These are phyloP conservation scores for Polygonum aviculare DNA, from an alignment of 148 eudicot species.

Conservation along the genomic window DNA sequence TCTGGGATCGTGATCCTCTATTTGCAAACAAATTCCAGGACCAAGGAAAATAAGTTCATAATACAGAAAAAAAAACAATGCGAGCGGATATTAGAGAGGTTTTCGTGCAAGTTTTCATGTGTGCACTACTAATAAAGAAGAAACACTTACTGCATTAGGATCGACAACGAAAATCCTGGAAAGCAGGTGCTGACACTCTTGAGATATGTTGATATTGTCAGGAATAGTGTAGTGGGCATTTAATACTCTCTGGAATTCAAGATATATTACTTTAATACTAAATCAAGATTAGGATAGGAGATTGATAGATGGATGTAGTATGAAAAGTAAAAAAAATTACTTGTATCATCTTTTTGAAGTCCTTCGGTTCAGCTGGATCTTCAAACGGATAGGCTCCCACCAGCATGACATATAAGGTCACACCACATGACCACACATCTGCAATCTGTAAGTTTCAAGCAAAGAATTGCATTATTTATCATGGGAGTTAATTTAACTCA, in stretches of 20 bases:
- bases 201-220: conserved; percentile 52
- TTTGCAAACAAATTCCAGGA: conserved; percentile 9
- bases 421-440: conserved; percentile 99
- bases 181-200: conserved; percentile 72
- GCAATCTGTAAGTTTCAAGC: conserved; percentile 54
- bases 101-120: no score
- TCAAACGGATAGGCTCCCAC: conserved; percentile 89
- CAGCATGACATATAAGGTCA: conserved; percentile 90
- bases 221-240: conserved; percentile 79
- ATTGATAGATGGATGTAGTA: neutral
- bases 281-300: neutral
- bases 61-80: neutral
- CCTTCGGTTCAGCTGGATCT: conserved; percentile 84
- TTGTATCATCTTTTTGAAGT: conserved; percentile 75
- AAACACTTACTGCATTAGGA: conserved; percentile 60
- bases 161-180: conserved; percentile 89
- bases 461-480: no score
- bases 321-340: conserved; percentile 18
- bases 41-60: neutral
- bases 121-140: neutral
- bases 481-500: neutral
- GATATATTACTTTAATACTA: neutral
- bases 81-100: neutral
- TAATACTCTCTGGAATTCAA: conserved; percentile 66
- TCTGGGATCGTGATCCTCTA: conserved; percentile 89